Percentiles rank a stretch among this genome's conserved stretches.
Conservation (phyloP, 192 early-diverging fungal species). For the Diversispora eburnea region DNA sequence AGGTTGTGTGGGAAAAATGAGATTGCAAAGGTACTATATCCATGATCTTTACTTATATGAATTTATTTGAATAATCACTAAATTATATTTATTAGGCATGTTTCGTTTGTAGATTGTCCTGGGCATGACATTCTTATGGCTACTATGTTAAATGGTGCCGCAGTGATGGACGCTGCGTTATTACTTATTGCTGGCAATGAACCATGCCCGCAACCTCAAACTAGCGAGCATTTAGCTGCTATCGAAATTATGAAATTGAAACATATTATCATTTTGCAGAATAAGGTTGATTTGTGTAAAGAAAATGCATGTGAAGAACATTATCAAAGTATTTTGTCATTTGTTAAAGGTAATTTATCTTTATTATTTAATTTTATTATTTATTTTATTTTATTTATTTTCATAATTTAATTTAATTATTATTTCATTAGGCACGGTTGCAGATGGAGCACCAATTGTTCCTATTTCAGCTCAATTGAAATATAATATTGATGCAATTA, state of each 20-base stretch:
- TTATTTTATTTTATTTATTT: background rate
- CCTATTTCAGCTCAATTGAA: slow-evolving; percentile 98
- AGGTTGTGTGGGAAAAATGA: slow-evolving; percentile 83
- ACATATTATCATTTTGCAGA: slow-evolving; percentile 96
- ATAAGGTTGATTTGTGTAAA: slow-evolving; percentile 98
- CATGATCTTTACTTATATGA: slow-evolving; percentile 1
- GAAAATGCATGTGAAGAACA: slow-evolving; percentile 88
- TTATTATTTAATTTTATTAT: background rate
- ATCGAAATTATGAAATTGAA: slow-evolving; percentile 99
- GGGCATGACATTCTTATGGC: slow-evolving; percentile 99
- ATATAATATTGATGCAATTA: slow-evolving; percentile 97
- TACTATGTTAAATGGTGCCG: slow-evolving; percentile 98
- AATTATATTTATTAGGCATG: slow-evolving; percentile 60
- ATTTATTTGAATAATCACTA: background rate
- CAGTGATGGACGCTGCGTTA: slow-evolving; percentile 98
- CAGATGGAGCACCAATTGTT: slow-evolving; percentile 91
- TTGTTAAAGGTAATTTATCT: slow-evolving; percentile 67
- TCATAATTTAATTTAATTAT: background rate
- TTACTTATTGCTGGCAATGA: slow-evolving; percentile 98
- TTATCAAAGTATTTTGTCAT: slow-evolving; percentile 85
- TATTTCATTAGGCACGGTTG: slow-evolving; percentile 62
- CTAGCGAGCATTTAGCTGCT: slow-evolving; percentile 96
- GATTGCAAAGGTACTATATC: slow-evolving; percentile 60
- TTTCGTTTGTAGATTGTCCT: slow-evolving; percentile 98
- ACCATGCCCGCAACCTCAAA: slow-evolving; percentile 98